These are phyloP conservation scores for Saussurea involucrata DNA, from an alignment of 129 eudicot species.

Conservation along the genomic window DNA sequence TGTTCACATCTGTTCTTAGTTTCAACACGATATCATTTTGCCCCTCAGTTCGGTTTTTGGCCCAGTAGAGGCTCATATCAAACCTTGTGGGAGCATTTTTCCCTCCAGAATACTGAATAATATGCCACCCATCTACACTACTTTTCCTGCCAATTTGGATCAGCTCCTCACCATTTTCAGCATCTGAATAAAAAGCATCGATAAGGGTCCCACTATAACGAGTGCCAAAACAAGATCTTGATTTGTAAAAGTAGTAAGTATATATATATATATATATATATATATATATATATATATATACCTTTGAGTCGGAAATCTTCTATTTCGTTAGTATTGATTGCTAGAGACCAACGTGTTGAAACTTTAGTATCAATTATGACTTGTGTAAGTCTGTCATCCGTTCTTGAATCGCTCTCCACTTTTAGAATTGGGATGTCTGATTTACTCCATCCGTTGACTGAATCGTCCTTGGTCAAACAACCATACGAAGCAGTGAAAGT, in stretches of 20 bases:
- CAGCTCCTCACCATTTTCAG: slow-evolving; percentile 60
- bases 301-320: slow-evolving; percentile 88
- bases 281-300: too few relatives aligned
- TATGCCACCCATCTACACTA: slow-evolving; percentile 80
- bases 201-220: background rate
- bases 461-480: slow-evolving; percentile 51
- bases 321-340: slow-evolving; percentile 62
- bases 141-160: slow-evolving; percentile 57
- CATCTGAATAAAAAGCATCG: slow-evolving; percentile 14
- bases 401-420: slow-evolving; percentile 47
- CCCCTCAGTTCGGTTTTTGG: slow-evolving; percentile 21
- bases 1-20: slow-evolving; percentile 75
- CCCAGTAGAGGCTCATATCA: slow-evolving; percentile 64
- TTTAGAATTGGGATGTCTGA: slow-evolving; percentile 59
- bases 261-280: too few relatives aligned
- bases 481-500: slow-evolving; percentile 72
- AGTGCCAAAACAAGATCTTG: background rate
- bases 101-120: slow-evolving; percentile 89
- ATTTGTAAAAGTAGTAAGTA: background rate
- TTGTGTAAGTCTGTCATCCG: slow-evolving; percentile 50
- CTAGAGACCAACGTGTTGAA: slow-evolving; percentile 90
- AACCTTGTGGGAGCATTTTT: slow-evolving; percentile 76
- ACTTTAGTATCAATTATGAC: slow-evolving; percentile 56
- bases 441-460: slow-evolving; percentile 57
- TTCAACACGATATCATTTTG: slow-evolving; percentile 37